Evolutionary conservation across 176 grass and related monocot species (phyloP).

Genomic region (Carex myosuroides): DNA sequence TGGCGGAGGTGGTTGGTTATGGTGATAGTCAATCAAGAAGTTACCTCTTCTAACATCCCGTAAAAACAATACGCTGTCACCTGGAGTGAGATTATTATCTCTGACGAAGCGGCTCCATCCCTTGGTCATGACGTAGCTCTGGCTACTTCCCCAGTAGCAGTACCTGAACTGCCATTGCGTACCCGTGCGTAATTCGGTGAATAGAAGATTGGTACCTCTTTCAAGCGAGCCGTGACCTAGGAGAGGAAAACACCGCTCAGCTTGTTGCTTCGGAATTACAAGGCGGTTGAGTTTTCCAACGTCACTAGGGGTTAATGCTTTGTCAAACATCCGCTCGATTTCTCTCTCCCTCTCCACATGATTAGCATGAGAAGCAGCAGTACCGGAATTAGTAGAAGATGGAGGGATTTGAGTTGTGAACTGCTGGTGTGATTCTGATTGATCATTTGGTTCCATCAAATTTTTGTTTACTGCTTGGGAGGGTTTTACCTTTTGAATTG

Average conservation of each 20-base stretch:
- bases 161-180: constrained; percentile 54
- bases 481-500: neutral
- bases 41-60: constrained; percentile 1
- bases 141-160: constrained; percentile 80
- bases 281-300: constrained; percentile 89
- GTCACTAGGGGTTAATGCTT: constrained; percentile 75
- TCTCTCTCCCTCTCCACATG: constrained; percentile 6
- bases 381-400: neutral
- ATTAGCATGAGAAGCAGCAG: neutral
- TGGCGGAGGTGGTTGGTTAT: constrained; percentile 22
- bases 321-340: constrained; percentile 62
- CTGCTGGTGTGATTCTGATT: neutral
- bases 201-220: constrained; percentile 37
- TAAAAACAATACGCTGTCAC: constrained; percentile 62
- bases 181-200: constrained; percentile 36
- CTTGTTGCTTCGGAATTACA: constrained; percentile 77
- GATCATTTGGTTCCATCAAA: constrained; percentile 8
- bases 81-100: constrained; percentile 38
- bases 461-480: constrained; percentile 2
- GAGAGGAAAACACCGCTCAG: constrained; percentile 55
- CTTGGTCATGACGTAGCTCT: constrained; percentile 81
- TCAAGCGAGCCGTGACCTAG: constrained; percentile 3
- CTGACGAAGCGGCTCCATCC: constrained; percentile 75
- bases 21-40: constrained; percentile 17
- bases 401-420: constrained; percentile 11